Percentiles rank a stretch among this genome's conserved stretches.
phyloP scores from a whole-genome alignment of 768 basidiomycete genomes.

The Rhizopogon roseolus region DNA sequence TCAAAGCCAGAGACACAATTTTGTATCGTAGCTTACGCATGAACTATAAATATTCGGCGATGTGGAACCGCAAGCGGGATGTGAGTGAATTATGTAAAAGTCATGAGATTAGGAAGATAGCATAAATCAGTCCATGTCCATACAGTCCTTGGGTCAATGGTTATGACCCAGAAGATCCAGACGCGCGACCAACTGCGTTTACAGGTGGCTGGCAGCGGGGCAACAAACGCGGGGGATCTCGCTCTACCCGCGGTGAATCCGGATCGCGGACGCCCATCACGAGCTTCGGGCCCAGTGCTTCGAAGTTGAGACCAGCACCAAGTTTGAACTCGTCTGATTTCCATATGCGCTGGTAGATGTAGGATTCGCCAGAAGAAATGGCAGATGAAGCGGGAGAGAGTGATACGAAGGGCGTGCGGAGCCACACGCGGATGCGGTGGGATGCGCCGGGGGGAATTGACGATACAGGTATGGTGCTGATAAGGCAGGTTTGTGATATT shows the following conservation, averaged over 20 bases:
- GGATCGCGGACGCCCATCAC: constrained; percentile 39
- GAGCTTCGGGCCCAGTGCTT: constrained; percentile 41
- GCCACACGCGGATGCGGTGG: constrained; percentile 62
- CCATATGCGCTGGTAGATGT: constrained; percentile 62
- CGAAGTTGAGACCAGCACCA: constrained; percentile 53
- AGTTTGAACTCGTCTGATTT: constrained; percentile 60
- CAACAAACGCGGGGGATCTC: constrained; percentile 1
- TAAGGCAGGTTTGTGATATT: background rate
- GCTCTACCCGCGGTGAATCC: constrained; percentile 6
- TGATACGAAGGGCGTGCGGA: constrained; percentile 40
- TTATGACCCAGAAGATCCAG: background rate
- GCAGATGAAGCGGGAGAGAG: constrained; percentile 20
- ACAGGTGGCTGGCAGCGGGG: constrained; percentile 8
- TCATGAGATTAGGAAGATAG: background rate
- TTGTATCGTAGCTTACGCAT: constrained; percentile 29
- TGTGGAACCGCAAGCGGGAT: background rate
- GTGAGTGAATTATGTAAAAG: background rate
- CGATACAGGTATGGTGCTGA: constrained; percentile 49
- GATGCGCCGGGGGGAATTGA: constrained; percentile 54
- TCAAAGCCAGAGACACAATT: constrained; percentile 14
- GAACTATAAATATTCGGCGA: constrained; percentile 27
- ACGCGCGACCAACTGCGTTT: background rate
- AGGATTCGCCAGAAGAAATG: constrained; percentile 39
- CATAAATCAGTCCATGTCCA: background rate
- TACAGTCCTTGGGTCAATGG: background rate